Percentiles rank a stretch among this genome's conserved stretches.
phyloP scores from a whole-genome alignment of 192 early-diverging fungal species.

The Spizellomyces punctatus region DNA sequence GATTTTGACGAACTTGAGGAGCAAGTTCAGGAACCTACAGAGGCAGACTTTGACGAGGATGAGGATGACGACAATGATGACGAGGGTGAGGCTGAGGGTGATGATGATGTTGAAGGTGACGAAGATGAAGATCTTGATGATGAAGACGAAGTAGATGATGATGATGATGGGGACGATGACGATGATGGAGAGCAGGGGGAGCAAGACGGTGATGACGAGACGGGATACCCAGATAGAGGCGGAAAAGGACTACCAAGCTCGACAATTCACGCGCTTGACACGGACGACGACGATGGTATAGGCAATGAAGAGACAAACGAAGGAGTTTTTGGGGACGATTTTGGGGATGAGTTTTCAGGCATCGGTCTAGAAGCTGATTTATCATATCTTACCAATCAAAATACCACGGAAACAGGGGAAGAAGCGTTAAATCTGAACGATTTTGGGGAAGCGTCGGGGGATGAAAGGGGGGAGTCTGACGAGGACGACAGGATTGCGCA shows the following conservation, averaged over 20 bases:
- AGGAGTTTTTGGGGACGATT: background rate
- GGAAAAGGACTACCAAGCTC: conserved; percentile 21
- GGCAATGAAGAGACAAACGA: background rate
- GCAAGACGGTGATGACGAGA: conserved; percentile 5
- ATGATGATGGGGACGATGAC: conserved; percentile 13
- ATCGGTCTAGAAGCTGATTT: background rate
- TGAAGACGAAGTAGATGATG: conserved; percentile 7
- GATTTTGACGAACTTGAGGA: background rate
- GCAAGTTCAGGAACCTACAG: background rate
- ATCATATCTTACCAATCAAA: background rate
- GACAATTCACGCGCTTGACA: background rate
- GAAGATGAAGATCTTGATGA: conserved; percentile 1
- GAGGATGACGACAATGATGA: conserved; percentile 11
- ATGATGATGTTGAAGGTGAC: background rate
- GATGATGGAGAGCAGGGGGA: conserved; percentile 8
- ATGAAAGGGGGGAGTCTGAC: background rate
- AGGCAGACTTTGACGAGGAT: background rate
- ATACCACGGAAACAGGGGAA: background rate
- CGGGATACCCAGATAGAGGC: background rate
- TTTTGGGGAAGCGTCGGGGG: background rate
- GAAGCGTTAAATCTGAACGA: background rate
- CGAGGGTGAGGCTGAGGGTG: background rate
- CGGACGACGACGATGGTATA: background rate
- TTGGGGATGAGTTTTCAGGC: background rate
- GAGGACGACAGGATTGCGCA: background rate